phyloP scores from a whole-genome alignment of 1,139 yeast species.

The Geotrichum histeridarum region DNA sequence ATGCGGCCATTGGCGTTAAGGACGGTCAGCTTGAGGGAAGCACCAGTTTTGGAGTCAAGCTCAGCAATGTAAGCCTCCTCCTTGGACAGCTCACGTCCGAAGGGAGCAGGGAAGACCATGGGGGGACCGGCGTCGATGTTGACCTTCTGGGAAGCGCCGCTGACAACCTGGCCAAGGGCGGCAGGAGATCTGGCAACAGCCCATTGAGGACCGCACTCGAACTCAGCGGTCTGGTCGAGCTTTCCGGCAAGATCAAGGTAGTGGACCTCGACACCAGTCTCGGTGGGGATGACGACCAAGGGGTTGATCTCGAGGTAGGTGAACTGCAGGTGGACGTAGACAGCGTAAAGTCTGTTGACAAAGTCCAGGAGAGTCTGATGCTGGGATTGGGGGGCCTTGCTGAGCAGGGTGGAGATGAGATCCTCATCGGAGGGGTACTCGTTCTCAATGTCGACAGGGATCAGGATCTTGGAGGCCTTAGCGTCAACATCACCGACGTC shows the following conservation, averaged over 20 bases:
- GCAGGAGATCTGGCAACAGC: slow-evolving; percentile 45
- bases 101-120: slow-evolving; percentile 48
- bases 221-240: slow-evolving; percentile 47
- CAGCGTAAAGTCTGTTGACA: slow-evolving; percentile 45
- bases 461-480: slow-evolving; percentile 43
- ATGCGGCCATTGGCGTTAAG: slow-evolving; percentile 44
- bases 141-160: slow-evolving; percentile 28
- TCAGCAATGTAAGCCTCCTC: slow-evolving; percentile 48
- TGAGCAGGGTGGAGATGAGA: slow-evolving; percentile 35
- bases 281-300: slow-evolving; percentile 42
- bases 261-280: slow-evolving; percentile 42
- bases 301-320: slow-evolving; percentile 47
- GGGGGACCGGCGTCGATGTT: slow-evolving; percentile 45
- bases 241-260: slow-evolving; percentile 47
- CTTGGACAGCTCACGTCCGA: slow-evolving; percentile 43
- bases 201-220: slow-evolving; percentile 49
- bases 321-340: slow-evolving; percentile 45
- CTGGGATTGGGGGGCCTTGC: slow-evolving; percentile 41
- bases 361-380: slow-evolving; percentile 42
- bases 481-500: slow-evolving; percentile 48
- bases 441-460: slow-evolving; percentile 42
- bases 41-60: slow-evolving; percentile 47
- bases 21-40: slow-evolving; percentile 44
- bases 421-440: slow-evolving; percentile 41
- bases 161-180: slow-evolving; percentile 38